Base-by-base conservation (phyloP, 2,329 filamentous ascomycete genomes). In the Apiospora phragmitis region DNA sequence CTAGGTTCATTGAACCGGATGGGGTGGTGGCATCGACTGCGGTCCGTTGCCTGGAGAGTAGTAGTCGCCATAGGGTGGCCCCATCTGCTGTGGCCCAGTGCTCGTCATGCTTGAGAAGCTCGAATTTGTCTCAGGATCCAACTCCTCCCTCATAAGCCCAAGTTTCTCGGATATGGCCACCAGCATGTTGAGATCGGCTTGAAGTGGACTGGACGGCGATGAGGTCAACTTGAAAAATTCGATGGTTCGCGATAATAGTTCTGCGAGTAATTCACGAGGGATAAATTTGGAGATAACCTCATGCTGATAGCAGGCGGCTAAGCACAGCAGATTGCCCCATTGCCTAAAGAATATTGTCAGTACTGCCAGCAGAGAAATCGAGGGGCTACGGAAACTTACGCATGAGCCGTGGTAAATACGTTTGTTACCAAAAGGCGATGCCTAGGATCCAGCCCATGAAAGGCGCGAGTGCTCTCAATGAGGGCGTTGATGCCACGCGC, bases 241-340 rank as follows among this genome's bases (percentile, higher is more conserved):
- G 73, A 97, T 94, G 0, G 95, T 98, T 72, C 89, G 90, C 51
- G 84, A 79, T 70, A 97, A 90, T 0, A 97, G 86, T 1, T 80
- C 78, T 62, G 87, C 83, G 9, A 97, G 83, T 3, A 84, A 81
- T 0, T 86, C 80, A 66, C 83, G 81, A 4, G 89, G 80, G 26
- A 97, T 86, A 41, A 90, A 87, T 6, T 83, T 79, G 6, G 82
- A 82, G 1, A 97, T 86, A 35, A 86, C 82, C 5, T 85, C 87
- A 65, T 95, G 93, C 72, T 87, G 88, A 81, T 90, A 95, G 4
- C 92, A 93, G 1, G 95, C 94, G 35, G 93, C 90, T 3, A 99
- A 88, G n/a, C 97, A 94, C 67, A 98, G 86, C 77, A 98, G 89
- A 79, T 98, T 98, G 71, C 96, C 95, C 85, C 97, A 99, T 94